A percentile compares a stretch with the other conserved stretches of the same genome.
These are phyloP conservation scores for Cochlearia excelsa DNA, from an alignment of 345 rosid species.

Conservation along the genomic window DNA sequence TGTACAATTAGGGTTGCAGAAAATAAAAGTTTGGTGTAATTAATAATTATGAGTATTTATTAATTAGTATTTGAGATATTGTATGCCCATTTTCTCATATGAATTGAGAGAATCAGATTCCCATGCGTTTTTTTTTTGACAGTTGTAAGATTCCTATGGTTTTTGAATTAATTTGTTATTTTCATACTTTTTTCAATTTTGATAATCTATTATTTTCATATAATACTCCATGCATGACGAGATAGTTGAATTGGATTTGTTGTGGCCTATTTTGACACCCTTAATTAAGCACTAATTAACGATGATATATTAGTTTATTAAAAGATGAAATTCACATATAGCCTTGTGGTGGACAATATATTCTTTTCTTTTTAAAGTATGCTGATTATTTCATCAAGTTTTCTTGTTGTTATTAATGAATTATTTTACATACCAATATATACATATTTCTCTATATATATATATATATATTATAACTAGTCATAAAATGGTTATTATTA, in stretches of 20 bases:
- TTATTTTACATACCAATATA: no score
- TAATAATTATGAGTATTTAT: no score
- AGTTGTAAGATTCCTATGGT: no score
- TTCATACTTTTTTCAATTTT: no score
- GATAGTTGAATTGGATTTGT: conserved; percentile 11
- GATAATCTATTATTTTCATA: neutral
- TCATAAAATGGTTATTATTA: neutral
- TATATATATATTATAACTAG: no score
- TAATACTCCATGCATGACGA: conserved; percentile 5
- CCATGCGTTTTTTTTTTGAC: no score
- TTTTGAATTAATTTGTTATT: no score
- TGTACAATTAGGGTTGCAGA: neutral
- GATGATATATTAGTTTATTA: conserved; percentile 6
- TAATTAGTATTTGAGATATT: no score
- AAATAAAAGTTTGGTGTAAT: no score
- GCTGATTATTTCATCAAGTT: neutral
- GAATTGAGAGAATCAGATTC: no score
- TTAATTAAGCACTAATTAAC: conserved; percentile 20
- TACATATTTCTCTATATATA: no score
- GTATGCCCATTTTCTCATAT: no score
- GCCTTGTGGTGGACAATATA: neutral
- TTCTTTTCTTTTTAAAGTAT: neutral
- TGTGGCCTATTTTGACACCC: conserved; percentile 26
- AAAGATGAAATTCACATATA: neutral
- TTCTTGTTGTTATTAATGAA: neutral